These are phyloP conservation scores for Dactylonectria estremocensis DNA, from an alignment of 2,329 filamentous ascomycete species.

Conservation along the genomic window DNA sequence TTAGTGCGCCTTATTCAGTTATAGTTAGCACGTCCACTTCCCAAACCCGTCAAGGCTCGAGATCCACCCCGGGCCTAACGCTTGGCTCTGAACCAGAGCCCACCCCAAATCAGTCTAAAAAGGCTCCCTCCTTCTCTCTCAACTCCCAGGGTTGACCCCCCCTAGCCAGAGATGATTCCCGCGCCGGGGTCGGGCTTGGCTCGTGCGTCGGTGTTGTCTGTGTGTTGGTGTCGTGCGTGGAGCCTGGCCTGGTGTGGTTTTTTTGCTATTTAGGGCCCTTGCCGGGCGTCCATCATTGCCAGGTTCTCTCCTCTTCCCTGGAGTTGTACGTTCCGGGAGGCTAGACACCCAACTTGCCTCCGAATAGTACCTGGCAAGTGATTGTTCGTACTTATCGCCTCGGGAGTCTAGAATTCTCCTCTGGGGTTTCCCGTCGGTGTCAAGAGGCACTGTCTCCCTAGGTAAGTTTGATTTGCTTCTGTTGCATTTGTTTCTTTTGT, in stretches of 20 bases:
- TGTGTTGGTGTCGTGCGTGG: constrained; percentile 23
- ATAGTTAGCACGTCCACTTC: too few relatives aligned
- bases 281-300: constrained; percentile 21
- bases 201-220: constrained; percentile 14
- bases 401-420: neutral
- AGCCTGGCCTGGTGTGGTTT: constrained; percentile 6
- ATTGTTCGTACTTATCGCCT: neutral
- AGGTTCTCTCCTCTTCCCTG: neutral
- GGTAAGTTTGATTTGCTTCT: neutral
- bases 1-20: too few relatives aligned
- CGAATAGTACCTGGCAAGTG: neutral
- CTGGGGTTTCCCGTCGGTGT: neutral
- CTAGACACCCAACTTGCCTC: neutral
- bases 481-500: neutral
- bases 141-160: neutral
- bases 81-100: neutral
- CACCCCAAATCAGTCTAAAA: neutral
- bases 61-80: constrained; percentile 21
- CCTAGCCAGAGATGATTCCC: constrained; percentile 18
- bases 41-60: constrained; percentile 1
- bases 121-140: neutral
- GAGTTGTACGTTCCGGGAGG: too few relatives aligned
- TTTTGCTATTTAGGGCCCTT: constrained; percentile 25
- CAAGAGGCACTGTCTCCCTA: neutral
- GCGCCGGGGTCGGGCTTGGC: constrained; percentile 23